These are phyloP conservation scores for Lentinula raphanica DNA, from an alignment of 768 basidiomycete species.

Conservation along the genomic window DNA sequence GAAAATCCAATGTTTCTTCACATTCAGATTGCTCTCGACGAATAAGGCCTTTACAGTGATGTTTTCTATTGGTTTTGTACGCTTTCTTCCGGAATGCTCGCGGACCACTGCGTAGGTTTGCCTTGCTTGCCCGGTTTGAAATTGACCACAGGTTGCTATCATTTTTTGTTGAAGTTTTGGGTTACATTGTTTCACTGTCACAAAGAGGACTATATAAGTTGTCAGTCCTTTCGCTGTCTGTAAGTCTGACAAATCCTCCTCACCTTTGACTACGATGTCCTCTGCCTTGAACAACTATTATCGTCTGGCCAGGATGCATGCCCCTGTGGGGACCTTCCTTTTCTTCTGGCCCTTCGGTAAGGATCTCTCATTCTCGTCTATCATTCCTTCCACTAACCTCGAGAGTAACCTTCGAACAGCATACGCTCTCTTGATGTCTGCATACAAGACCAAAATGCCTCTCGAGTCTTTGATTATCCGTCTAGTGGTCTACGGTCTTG, in stretches of 20 bases:
- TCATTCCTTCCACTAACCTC: background rate
- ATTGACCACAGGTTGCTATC: background rate
- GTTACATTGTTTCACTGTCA: background rate
- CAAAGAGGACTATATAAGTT: background rate
- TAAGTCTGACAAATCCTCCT: background rate
- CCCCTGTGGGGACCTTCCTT: slow-evolving; percentile 15
- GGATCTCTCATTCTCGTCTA: background rate
- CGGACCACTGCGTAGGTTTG: background rate
- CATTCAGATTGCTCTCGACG: background rate
- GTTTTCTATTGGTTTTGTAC: background rate
- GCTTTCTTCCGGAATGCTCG: background rate
- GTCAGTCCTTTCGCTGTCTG: background rate
- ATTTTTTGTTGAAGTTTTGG: background rate
- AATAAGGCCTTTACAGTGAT: background rate
- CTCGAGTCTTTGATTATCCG: slow-evolving; percentile 8
- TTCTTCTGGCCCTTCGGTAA: slow-evolving; percentile 17
- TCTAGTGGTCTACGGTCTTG: slow-evolving; percentile 10
- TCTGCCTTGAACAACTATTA: background rate
- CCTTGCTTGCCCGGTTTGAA: too few relatives aligned
- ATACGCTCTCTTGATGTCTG: slow-evolving; percentile 17
- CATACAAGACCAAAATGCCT: slow-evolving; percentile 9
- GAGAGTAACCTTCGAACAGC: slow-evolving; percentile 3
- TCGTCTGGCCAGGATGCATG: slow-evolving; percentile 2
- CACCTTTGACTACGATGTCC: background rate
- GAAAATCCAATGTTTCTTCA: background rate